These are phyloP conservation scores for Colletotrichum endophyticum DNA, from an alignment of 2,329 filamentous ascomycete genomes.

Conservation along the genomic window DNA sequence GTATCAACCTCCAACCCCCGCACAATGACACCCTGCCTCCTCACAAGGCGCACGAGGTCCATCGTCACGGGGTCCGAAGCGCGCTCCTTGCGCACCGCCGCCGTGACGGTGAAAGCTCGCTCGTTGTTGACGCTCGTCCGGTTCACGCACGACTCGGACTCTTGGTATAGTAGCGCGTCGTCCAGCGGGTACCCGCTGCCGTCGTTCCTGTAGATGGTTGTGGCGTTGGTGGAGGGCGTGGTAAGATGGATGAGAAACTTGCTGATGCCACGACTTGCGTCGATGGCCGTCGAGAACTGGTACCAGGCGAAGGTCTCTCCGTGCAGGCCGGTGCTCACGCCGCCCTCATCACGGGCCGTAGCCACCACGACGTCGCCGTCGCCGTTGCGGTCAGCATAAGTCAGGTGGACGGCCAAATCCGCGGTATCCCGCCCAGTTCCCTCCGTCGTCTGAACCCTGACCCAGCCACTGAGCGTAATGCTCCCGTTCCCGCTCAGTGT, in stretches of 20 bases:
- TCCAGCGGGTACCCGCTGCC: constrained; percentile 31
- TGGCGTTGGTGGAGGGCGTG: constrained; percentile 26
- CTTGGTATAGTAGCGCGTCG: constrained; percentile 30
- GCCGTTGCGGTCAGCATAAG: constrained; percentile 17
- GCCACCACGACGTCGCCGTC: background rate
- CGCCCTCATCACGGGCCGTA: constrained; percentile 21
- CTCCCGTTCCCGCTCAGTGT: constrained; percentile 28
- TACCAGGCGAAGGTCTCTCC: constrained; percentile 32
- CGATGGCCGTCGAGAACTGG: constrained; percentile 30
- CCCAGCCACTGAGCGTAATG: constrained; percentile 28
- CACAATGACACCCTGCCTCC: constrained; percentile 12
- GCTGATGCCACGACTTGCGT: constrained; percentile 29
- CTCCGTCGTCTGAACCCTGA: constrained; percentile 27
- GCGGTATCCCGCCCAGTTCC: constrained; percentile 12
- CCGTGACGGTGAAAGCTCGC: constrained; percentile 13
- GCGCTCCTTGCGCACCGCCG: constrained; percentile 11
- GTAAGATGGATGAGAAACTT: constrained; percentile 33
- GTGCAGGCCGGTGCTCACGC: constrained; percentile 26
- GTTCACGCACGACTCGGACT: constrained; percentile 28
- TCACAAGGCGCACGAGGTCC: constrained; percentile 14
- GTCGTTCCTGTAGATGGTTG: constrained; percentile 27
- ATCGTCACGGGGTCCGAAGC: background rate
- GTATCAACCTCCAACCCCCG: constrained; percentile 5
- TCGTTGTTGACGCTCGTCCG: constrained; percentile 9
- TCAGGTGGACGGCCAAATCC: constrained; percentile 21